Evolutionary conservation across 2,329 filamentous ascomycete genomes (phyloP).

Genomic region (Leptographium flavum): DNA sequence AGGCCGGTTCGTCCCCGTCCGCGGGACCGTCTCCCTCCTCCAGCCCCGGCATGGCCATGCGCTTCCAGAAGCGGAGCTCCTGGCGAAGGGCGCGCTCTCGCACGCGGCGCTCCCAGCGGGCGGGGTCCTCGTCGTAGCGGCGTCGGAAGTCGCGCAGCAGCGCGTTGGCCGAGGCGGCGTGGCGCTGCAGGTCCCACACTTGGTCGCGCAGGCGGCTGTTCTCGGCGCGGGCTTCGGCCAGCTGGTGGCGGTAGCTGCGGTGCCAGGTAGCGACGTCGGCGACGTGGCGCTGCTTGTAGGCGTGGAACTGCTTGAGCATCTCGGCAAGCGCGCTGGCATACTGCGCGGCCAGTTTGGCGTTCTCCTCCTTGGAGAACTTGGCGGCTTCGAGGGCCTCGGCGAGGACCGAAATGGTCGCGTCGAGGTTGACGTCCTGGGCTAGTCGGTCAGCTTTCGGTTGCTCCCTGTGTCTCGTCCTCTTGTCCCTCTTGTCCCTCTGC

Average conservation of each 20-base stretch:
- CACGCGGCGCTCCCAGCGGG: constrained; percentile 37
- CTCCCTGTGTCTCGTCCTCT: background rate
- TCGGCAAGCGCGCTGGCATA: constrained; percentile 42
- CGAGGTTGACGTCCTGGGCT: constrained; percentile 38
- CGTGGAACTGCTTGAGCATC: constrained; percentile 50
- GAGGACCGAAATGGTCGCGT: constrained; percentile 45
- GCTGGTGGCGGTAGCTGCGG: constrained; percentile 48
- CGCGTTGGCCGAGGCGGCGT: constrained; percentile 43
- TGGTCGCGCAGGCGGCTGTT: constrained; percentile 49
- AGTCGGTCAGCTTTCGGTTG: constrained; percentile 1
- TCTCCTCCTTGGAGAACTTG: constrained; percentile 45
- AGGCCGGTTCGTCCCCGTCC: constrained; percentile 45
- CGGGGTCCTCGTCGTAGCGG: constrained; percentile 40
- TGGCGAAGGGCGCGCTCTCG: constrained; percentile 38
- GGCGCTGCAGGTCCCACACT: constrained; percentile 52
- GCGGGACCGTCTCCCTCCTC: too few species aligned
- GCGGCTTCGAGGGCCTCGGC: constrained; percentile 48
- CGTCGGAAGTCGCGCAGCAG: constrained; percentile 41
- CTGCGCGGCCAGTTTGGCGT: constrained; percentile 40
- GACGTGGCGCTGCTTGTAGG: constrained; percentile 50
- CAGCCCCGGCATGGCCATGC: constrained; percentile 43
- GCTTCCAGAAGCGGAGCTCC: constrained; percentile 52
- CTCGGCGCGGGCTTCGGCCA: constrained; percentile 50
- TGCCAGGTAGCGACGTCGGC: constrained; percentile 50
- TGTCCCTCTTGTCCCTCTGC: background rate